Conservation (phyloP, 1,284 basidiomycete species). For the Marasmius tenuissimus region DNA sequence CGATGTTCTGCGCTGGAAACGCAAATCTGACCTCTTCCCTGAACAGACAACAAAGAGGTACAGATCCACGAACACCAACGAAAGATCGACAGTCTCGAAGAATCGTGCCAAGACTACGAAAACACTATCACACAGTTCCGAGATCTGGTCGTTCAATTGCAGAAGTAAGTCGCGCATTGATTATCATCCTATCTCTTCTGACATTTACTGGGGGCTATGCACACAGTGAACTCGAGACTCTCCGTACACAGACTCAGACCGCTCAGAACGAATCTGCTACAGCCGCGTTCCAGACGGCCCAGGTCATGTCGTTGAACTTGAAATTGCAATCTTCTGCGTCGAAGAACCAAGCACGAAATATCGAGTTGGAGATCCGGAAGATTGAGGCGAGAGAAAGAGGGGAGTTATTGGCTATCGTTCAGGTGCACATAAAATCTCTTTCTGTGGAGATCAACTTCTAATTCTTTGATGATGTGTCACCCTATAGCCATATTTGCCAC, state of each 20-base stretch:
- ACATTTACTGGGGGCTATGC: not conserved
- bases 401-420: constrained; percentile 73
- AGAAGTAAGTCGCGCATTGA: constrained; percentile 52
- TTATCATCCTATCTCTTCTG: not conserved
- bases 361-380: constrained; percentile 85
- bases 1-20: not conserved
- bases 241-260: constrained; percentile 82
- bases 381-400: constrained; percentile 81
- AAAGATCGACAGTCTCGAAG: constrained; percentile 72
- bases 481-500: constrained; percentile 78
- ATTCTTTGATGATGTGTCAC: not conserved
- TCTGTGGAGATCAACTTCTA: not conserved
- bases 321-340: constrained; percentile 87
- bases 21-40: constrained; percentile 1
- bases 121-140: constrained; percentile 88
- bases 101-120: constrained; percentile 82
- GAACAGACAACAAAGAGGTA: constrained; percentile 68
- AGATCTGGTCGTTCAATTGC: constrained; percentile 82
- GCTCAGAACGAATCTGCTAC: constrained; percentile 81
- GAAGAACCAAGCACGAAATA: constrained; percentile 85
- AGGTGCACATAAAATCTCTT: constrained; percentile 37
- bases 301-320: constrained; percentile 89
- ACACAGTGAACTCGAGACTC: constrained; percentile 75
- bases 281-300: constrained; percentile 73
- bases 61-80: constrained; percentile 68